Conservation (phyloP, 768 basidiomycete species). For the Calvatia gigantea region DNA sequence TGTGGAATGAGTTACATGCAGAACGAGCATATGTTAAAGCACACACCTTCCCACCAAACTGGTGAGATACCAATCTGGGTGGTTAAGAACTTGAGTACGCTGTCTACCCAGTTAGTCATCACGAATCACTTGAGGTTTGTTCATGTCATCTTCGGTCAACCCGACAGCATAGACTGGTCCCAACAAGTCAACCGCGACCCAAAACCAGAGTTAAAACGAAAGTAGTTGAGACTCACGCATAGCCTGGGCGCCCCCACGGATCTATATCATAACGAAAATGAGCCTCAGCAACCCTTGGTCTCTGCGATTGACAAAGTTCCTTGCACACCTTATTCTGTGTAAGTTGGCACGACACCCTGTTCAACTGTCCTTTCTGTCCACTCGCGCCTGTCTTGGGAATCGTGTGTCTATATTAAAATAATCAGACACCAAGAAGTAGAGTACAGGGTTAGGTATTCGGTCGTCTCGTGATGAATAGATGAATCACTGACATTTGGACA, state of each 20-base stretch:
- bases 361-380: slow-evolving; percentile 40
- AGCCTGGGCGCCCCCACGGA: slow-evolving; percentile 76
- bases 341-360: slow-evolving; percentile 69
- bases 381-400: slow-evolving; percentile 19
- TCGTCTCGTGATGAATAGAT: not conserved
- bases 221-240: slow-evolving; percentile 56
- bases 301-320: not conserved
- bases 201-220: not conserved
- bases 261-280: slow-evolving; percentile 22
- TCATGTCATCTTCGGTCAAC: slow-evolving; percentile 74
- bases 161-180: slow-evolving; percentile 75
- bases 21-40: not conserved
- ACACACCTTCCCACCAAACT: slow-evolving; percentile 89
- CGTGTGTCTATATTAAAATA: slow-evolving; percentile 35
- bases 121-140: slow-evolving; percentile 68
- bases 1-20: not conserved
- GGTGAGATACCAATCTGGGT: slow-evolving; percentile 83
- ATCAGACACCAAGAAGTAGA: not conserved
- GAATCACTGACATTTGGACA: slow-evolving; percentile 51
- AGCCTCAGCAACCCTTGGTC: not conserved
- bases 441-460: not conserved
- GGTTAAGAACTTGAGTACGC: slow-evolving; percentile 9
- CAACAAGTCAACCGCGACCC: not conserved
- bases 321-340: slow-evolving; percentile 72
- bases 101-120: not conserved